phyloP scores from a whole-genome alignment of 345 rosid genomes.

The Bruguiera gymnorhiza region DNA sequence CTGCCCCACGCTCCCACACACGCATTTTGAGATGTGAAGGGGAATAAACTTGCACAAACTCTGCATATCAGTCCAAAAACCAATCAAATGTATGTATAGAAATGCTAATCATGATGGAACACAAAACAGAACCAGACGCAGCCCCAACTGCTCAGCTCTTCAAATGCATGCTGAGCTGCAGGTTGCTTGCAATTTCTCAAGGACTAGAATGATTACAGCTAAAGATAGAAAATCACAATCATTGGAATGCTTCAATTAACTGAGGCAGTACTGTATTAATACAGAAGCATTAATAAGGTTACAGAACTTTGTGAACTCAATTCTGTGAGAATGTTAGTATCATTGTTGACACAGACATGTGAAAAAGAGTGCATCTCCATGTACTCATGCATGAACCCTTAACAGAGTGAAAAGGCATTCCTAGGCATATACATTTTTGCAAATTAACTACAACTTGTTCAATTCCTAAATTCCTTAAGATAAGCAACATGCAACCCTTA shows the following conservation, averaged over 20 bases:
- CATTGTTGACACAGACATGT: no score
- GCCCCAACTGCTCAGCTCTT: no score
- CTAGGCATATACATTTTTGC: background rate
- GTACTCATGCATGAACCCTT: background rate
- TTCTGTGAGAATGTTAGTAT: background rate
- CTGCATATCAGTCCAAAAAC: constrained; percentile 40
- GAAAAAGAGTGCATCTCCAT: background rate
- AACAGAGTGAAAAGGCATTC: background rate
- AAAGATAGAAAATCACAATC: background rate
- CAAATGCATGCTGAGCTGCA: background rate
- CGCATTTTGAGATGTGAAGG: constrained; percentile 88
- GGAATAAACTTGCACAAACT: constrained; percentile 85
- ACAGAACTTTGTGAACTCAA: background rate
- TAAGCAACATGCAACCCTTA: background rate
- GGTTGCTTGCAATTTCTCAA: background rate
- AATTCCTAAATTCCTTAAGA: background rate
- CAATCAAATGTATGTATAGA: background rate
- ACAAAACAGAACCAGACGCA: background rate
- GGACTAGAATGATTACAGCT: background rate
- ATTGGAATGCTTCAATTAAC: no score
- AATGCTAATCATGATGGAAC: background rate
- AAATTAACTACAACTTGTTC: background rate
- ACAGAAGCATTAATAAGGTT: background rate
- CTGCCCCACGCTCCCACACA: constrained; percentile 99
- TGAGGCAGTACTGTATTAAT: background rate